Base-by-base conservation (phyloP, 1,139 yeast genomes). In the Debaryomyces sp. region DNA sequence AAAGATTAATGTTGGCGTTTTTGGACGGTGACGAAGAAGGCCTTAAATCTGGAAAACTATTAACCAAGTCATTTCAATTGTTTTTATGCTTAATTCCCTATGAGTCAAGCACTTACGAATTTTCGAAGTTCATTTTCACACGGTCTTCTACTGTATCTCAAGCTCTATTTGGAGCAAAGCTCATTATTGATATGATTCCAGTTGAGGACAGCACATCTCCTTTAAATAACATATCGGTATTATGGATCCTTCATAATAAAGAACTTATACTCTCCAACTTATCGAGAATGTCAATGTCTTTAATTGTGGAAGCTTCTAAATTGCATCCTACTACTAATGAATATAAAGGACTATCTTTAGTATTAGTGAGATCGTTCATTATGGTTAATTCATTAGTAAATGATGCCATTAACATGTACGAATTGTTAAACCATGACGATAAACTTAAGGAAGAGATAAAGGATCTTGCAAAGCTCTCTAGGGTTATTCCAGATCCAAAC, bases 111-210 rank as follows among this genome's bases (percentile, higher is more conserved):
- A 70, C 72, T 46, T 64, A 67, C 51, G 81, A 76, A 50, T 68
- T 74, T 49, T 64, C 78, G n/a, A 71, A 70, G 52, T 68, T 71
- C 47, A 59, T 70, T 5, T 70, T 72, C 51, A 53, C 63, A 5
- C 57, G 82, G 44, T 77, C 86, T n/a, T 82, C 91, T 4, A 75
- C 82, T 0, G 71, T 84, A 15, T 69, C 84, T 1, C 91, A 87
- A 58, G 74, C 88, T 2, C 64, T 84, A 18, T 72, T 84, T 53
- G 80, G 85, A 0, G 75, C 77, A 23, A 73, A 80, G 43, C 61
- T 83, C 22, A 55, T 84, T 29, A 63, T 75, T 17, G 86, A 82
- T 49, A 71, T 79, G 72, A 61, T 77, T 18, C 73, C 75, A 4
- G 58, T 67, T 33, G 74, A 71, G 34, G 75, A 70, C 26, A 57